Percentiles rank a stretch among this genome's conserved stretches.
Conservation (phyloP, 2,329 filamentous ascomycete species). For the Diaporthe velutina region DNA sequence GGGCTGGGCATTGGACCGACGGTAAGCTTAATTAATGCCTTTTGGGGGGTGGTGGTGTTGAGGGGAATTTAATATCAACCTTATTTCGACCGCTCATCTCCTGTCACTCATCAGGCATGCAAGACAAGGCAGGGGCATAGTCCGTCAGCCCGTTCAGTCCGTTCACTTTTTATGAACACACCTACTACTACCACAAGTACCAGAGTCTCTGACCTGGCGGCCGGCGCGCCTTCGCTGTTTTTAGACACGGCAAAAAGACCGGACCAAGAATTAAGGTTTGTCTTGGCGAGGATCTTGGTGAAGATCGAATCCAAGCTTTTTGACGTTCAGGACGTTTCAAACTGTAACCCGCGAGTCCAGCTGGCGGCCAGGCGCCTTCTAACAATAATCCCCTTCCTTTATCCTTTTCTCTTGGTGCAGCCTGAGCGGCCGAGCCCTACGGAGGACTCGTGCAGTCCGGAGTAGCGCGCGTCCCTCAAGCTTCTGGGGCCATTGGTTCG, state of each 20-base stretch:
- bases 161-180: not conserved
- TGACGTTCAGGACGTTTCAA: conserved; percentile 29
- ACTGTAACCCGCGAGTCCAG: conserved; percentile 26
- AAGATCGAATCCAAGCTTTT: conserved; percentile 27
- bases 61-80: conserved; percentile 27
- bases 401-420: conserved; percentile 12
- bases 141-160: not conserved
- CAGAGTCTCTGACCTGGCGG: not conserved
- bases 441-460: conserved; percentile 13
- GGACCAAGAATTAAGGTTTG: conserved; percentile 23
- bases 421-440: conserved; percentile 6
- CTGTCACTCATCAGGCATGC: not conserved
- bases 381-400: not conserved
- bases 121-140: not conserved
- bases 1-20: conserved; percentile 22
- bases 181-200: not conserved
- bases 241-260: conserved; percentile 15
- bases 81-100: conserved; percentile 31
- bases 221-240: conserved; percentile 12
- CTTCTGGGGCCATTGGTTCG: not conserved
- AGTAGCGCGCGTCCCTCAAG: conserved; percentile 18
- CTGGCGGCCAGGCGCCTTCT: not conserved
- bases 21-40: conserved; percentile 28
- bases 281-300: conserved; percentile 28
- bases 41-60: not conserved